These are phyloP conservation scores for Penicillium argentinense DNA, from an alignment of 495 filamentous ascomycete genomes.

Conservation along the genomic window DNA sequence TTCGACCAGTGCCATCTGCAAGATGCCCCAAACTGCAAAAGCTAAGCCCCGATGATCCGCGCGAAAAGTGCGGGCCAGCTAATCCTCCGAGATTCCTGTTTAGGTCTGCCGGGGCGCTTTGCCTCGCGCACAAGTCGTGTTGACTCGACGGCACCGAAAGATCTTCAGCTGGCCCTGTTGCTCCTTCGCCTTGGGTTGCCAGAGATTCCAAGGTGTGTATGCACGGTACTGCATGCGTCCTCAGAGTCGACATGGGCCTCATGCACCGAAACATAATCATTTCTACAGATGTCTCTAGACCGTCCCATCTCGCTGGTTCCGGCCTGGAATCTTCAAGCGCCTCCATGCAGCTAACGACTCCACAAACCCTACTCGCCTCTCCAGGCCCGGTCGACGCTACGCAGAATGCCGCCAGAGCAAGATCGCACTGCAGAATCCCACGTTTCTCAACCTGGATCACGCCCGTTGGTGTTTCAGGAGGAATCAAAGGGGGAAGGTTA, in stretches of 20 bases:
- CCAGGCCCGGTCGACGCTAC: slow-evolving; percentile 4
- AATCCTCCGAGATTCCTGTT: slow-evolving; percentile 16
- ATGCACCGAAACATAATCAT: too few relatives aligned
- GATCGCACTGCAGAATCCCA: slow-evolving; percentile 16
- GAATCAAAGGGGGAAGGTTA: slow-evolving; percentile 2
- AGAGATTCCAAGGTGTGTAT: too few relatives aligned
- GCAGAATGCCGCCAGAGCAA: too few relatives aligned
- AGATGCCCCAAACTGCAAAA: slow-evolving; percentile 33
- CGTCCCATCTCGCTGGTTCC: background rate
- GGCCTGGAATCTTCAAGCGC: slow-evolving; percentile 4
- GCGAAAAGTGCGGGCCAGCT: slow-evolving; percentile 8
- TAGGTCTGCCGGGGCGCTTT: background rate
- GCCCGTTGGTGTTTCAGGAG: background rate
- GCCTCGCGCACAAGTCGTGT: background rate
- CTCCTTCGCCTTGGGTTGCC: too few relatives aligned
- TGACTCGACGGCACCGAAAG: too few relatives aligned
- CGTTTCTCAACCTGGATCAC: slow-evolving; percentile 4
- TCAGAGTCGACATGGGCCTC: too few relatives aligned
- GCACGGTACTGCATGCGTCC: too few relatives aligned
- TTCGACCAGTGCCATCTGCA: slow-evolving; percentile 27
- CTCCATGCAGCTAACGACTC: slow-evolving; percentile 17
- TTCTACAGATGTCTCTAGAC: background rate
- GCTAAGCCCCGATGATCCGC: slow-evolving; percentile 34
- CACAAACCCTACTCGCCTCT: slow-evolving; percentile 18
- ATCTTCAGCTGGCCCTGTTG: too few relatives aligned